Conservation (phyloP, 2,329 filamentous ascomycete genomes). For the Pleomassaria siparia region DNA sequence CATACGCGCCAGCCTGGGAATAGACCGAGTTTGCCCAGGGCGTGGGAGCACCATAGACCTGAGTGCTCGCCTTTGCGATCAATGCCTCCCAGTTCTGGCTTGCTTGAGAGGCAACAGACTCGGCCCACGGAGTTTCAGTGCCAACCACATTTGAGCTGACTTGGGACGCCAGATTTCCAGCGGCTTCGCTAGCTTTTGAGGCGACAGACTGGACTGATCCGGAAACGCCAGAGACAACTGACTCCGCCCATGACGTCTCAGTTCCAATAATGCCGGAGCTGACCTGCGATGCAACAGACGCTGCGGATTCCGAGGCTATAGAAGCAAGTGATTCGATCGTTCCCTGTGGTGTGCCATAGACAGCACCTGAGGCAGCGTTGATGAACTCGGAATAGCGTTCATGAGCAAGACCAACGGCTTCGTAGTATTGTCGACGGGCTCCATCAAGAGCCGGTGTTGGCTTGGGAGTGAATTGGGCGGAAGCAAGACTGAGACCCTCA, state of each 20-base stretch:
- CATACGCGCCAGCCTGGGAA: constrained; percentile 59
- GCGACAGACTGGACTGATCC: constrained; percentile 39
- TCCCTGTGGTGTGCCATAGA: constrained; percentile 54
- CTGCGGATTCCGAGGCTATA: constrained; percentile 46
- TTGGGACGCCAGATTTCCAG: constrained; percentile 47
- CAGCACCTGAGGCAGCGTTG: constrained; percentile 68
- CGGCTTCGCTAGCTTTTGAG: constrained; percentile 53
- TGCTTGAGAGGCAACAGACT: constrained; percentile 58
- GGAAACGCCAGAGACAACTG: constrained; percentile 43
- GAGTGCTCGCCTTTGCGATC: constrained; percentile 65
- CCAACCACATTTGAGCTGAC: constrained; percentile 51
- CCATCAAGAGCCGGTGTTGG: constrained; percentile 62
- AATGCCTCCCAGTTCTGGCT: constrained; percentile 66
- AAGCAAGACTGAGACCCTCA: constrained; percentile 70
- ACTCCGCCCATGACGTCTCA: constrained; percentile 47
- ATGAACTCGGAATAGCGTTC: constrained; percentile 77
- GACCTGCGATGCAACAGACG: constrained; percentile 43
- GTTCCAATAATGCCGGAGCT: constrained; percentile 44
- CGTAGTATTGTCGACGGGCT: constrained; percentile 71
- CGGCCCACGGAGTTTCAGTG: constrained; percentile 53
- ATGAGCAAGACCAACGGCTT: constrained; percentile 75
- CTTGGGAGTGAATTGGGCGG: constrained; percentile 68
- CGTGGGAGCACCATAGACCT: constrained; percentile 68
- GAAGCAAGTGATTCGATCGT: constrained; percentile 38
- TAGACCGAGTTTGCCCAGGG: constrained; percentile 51